Evolutionary conservation across 345 rosid species (phyloP), one percentile per base, ranked within the genome.

Genomic region (Eucalyptus virginea): DNA sequence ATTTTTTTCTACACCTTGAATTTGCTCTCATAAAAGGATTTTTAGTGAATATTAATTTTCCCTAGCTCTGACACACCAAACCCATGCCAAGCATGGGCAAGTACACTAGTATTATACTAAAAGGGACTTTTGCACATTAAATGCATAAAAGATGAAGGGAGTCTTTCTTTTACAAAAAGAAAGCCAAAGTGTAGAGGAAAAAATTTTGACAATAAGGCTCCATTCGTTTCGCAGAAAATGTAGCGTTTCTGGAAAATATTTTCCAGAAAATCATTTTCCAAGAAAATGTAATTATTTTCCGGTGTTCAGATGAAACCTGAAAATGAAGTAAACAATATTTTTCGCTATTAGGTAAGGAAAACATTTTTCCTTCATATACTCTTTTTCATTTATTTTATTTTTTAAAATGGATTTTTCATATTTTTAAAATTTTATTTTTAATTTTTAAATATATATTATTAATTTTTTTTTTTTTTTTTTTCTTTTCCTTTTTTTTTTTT

Each of bases 171-270:
- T 56, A 30, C 6, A 23, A 24, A 56, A 56, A 24, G 12, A 56
- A 56, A 24, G 30, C 28, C 62, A 56, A 56, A 56, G 62, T 24
- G 12, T 24, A 24, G 30, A 56, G 30, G 30, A 24, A 24, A 56
- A 56, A 5, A 3, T 9, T 23, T 56, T 56, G 12, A 24, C 6
- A 56, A 56, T 56, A 56, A 62, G 5, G 18, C 17, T 49, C 18
- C 6, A 0, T 26, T 26, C 6, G 0, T 60, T 60, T 60, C 3
- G 18, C 18, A 0, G 0, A 1, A 49, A 49, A 15, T 49, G 7
- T 49, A 15, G 0, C 51, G 0, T 49, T 49, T 49, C 2, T 5
- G 6, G 2, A 49, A 49, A 49, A 49, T 49, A 49, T 49, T 49
- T 49, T 49, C 17, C 1, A 49, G 0, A 13, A 49, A 49, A 2